Conservation (phyloP, 108 stramenopile species). For the Nitzschia palea region DNA sequence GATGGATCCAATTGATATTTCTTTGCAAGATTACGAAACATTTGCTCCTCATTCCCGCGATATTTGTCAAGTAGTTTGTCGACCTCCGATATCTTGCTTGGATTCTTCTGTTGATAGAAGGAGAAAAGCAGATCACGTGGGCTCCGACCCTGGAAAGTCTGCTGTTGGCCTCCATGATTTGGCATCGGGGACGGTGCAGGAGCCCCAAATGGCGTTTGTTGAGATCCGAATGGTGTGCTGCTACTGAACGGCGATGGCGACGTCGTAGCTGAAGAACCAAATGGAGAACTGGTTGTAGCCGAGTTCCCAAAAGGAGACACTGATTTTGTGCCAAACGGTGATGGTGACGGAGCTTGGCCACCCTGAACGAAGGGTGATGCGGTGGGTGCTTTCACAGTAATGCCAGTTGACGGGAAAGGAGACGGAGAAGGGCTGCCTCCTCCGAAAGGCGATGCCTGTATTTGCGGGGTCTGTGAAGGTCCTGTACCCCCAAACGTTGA, state of each 20-base stretch:
- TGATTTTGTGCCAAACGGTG: conserved; percentile 6
- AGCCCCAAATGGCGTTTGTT: conserved; percentile 38
- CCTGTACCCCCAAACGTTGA: conserved; percentile 14
- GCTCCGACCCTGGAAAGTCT: conserved; percentile 43
- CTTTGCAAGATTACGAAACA: conserved; percentile 83
- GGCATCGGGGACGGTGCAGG: conserved; percentile 9
- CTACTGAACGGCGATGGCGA: conserved; percentile 29
- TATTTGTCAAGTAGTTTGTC: conserved; percentile 83
- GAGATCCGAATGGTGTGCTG: conserved; percentile 8
- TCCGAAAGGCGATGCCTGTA: too few species aligned
- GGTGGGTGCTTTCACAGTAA: conserved; percentile 22
- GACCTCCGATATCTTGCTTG: conserved; percentile 71
- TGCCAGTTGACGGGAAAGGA: conserved; percentile 1
- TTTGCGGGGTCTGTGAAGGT: too few species aligned
- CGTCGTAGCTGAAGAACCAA: background rate
- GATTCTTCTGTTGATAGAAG: conserved; percentile 82
- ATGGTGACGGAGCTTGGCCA: background rate
- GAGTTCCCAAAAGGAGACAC: conserved; percentile 22
- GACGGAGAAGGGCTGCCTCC: background rate
- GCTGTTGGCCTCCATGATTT: conserved; percentile 10
- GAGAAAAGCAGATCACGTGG: conserved; percentile 64
- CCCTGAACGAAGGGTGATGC: background rate
- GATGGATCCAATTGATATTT: conserved; percentile 83
- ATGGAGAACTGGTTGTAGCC: conserved; percentile 15
- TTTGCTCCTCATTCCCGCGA: conserved; percentile 72